Conservation (phyloP, 768 basidiomycete species). For the Epithele typhae region DNA sequence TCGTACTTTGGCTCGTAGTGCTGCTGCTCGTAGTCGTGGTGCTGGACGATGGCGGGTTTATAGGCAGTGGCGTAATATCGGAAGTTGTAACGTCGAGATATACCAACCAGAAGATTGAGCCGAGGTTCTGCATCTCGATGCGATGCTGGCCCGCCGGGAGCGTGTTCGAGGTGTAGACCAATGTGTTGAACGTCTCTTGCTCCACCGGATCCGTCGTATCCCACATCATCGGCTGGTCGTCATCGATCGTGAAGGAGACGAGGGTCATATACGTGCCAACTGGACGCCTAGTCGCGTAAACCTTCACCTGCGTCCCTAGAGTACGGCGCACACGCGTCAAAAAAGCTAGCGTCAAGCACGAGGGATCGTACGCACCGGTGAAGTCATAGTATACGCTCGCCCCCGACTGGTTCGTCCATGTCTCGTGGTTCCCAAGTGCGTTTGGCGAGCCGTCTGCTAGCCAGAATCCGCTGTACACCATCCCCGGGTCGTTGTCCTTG, state of each 20-base stretch:
- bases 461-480: too few relatives aligned
- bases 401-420: background rate
- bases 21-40: background rate
- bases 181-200: background rate
- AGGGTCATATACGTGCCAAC: conserved; percentile 5
- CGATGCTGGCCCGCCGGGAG: conserved; percentile 2
- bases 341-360: too few relatives aligned
- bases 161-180: conserved; percentile 2
- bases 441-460: background rate
- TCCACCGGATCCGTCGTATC: background rate
- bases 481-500: too few relatives aligned
- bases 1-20: background rate
- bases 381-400: background rate
- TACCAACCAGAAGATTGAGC: conserved; percentile 4
- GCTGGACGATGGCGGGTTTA: too few relatives aligned
- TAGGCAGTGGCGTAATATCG: too few relatives aligned
- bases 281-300: conserved; percentile 2
- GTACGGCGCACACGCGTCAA: background rate
- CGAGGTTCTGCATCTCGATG: conserved; percentile 3
- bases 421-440: background rate
- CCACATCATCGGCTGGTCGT: conserved; percentile 3
- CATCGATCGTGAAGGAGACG: conserved; percentile 9
- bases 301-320: conserved; percentile 5
- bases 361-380: background rate
- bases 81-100: conserved; percentile 4